phyloP scores from a whole-genome alignment of 2,329 filamentous ascomycete genomes.

The Cladophialophora yegresii region DNA sequence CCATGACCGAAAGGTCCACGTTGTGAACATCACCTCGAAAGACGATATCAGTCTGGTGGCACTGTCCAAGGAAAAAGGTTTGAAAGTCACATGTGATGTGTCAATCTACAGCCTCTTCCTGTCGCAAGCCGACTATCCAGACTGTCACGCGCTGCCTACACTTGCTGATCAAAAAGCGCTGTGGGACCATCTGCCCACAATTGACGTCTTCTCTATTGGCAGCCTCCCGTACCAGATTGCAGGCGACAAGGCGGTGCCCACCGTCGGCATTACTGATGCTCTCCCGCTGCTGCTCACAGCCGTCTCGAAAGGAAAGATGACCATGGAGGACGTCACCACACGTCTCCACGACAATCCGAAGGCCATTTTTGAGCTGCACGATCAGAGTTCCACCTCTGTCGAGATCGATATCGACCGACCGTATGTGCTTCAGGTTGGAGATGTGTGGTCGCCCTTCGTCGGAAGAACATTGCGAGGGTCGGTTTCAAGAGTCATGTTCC shows the following conservation, averaged over 20 bases:
- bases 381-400: constrained; percentile 71
- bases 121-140: constrained; percentile 68
- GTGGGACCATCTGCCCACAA: constrained; percentile 71
- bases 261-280: constrained; percentile 70
- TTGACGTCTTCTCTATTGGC: constrained; percentile 78
- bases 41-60: constrained; percentile 77
- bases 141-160: constrained; percentile 67
- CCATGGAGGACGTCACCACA: constrained; percentile 69
- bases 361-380: constrained; percentile 79
- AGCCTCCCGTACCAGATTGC: constrained; percentile 77
- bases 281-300: constrained; percentile 75
- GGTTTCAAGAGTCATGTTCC: constrained; percentile 74
- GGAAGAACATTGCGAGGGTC: constrained; percentile 69
- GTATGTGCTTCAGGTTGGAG: constrained; percentile 58
- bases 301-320: constrained; percentile 71
- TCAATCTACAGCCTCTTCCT: constrained; percentile 79
- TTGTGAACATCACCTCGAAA: constrained; percentile 77
- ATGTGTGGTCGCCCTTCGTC: constrained; percentile 70
- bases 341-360: constrained; percentile 77
- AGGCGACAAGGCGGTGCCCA: constrained; percentile 58
- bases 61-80: constrained; percentile 76
- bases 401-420: constrained; percentile 76
- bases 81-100: constrained; percentile 79
- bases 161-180: constrained; percentile 69
- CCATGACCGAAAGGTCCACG: constrained; percentile 75